Conservation (phyloP, 805 yeast genomes). For the Yamadazyma scolyti region DNA sequence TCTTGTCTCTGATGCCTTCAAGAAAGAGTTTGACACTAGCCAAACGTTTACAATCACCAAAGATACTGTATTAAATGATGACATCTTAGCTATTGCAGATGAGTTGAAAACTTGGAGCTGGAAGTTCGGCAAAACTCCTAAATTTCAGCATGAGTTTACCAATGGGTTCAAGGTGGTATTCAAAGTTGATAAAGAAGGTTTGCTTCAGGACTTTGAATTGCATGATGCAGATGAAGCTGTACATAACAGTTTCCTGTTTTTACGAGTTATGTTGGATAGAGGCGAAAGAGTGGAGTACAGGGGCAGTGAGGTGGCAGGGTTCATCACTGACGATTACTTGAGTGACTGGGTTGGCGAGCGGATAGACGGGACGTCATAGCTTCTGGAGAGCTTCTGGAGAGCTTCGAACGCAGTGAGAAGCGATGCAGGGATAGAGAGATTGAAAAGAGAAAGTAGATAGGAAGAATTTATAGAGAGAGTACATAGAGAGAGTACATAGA, state of each 20-base stretch:
- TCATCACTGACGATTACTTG: conserved; percentile 36
- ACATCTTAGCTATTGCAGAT: conserved; percentile 35
- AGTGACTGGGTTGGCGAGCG: conserved; percentile 44
- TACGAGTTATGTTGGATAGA: conserved; percentile 21
- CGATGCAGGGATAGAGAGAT: too few relatives aligned
- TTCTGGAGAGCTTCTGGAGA: too few relatives aligned
- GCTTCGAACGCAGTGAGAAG: too few relatives aligned
- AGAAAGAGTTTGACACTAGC: conserved; percentile 21
- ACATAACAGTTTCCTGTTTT: conserved; percentile 28
- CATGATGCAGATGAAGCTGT: conserved; percentile 12
- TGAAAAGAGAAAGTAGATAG: too few relatives aligned
- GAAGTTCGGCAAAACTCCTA: conserved; percentile 76
- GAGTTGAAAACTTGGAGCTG: conserved; percentile 63
- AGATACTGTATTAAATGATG: conserved; percentile 28
- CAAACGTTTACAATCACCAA: conserved; percentile 19
- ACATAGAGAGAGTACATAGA: too few relatives aligned
- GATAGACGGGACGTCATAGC: conserved; percentile 42
- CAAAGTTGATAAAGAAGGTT: conserved; percentile 45
- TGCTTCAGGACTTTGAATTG: conserved; percentile 19
- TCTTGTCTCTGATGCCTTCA: conserved; percentile 40
- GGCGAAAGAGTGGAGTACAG: conserved; percentile 31
- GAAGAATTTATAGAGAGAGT: too few relatives aligned
- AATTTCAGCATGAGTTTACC: conserved; percentile 54
- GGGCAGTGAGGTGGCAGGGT: conserved; percentile 45
- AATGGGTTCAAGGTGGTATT: conserved; percentile 32